Conservation (phyloP, 208 protist species). For the Leishmania turanica region DNA sequence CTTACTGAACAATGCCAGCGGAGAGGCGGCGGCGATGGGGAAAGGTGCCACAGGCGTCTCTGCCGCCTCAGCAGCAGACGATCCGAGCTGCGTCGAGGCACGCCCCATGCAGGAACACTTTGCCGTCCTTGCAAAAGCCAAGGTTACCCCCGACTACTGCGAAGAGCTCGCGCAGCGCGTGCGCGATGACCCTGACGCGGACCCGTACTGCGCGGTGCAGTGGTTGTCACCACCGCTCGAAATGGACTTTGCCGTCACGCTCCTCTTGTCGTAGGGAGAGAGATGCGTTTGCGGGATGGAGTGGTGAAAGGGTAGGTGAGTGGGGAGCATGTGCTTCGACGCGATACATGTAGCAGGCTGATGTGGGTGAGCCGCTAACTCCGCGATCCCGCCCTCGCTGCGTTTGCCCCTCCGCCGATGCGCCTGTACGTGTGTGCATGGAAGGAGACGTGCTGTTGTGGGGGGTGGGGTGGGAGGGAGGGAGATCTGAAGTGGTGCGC, state of each 20-base stretch:
- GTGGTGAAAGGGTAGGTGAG: neutral
- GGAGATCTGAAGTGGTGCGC: no score
- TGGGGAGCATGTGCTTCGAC: neutral
- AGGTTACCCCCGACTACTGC: constrained; percentile 50
- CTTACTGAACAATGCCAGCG: neutral
- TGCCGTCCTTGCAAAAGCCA: constrained; percentile 48
- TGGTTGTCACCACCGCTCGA: constrained; percentile 32
- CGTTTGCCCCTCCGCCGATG: no score
- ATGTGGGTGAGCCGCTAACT: no score
- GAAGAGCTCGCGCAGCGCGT: constrained; percentile 43
- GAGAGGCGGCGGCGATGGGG: neutral
- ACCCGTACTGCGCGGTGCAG: constrained; percentile 49
- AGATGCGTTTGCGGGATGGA: neutral
- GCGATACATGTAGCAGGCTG: no score
- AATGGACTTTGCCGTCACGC: constrained; percentile 16
- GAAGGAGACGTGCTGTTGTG: no score
- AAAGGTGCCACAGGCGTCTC: neutral
- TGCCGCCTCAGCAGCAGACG: neutral
- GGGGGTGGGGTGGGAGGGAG: no score
- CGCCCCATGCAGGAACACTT: constrained; percentile 25
- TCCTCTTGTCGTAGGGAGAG: constrained; percentile 18
- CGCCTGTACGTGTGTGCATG: no score
- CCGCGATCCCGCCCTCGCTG: no score
- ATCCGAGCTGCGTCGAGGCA: neutral
- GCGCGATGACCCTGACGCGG: constrained; percentile 33